These are phyloP conservation scores for Cryptococcus maquisensis DNA, from an alignment of 1,284 basidiomycete genomes.

Conservation along the genomic window DNA sequence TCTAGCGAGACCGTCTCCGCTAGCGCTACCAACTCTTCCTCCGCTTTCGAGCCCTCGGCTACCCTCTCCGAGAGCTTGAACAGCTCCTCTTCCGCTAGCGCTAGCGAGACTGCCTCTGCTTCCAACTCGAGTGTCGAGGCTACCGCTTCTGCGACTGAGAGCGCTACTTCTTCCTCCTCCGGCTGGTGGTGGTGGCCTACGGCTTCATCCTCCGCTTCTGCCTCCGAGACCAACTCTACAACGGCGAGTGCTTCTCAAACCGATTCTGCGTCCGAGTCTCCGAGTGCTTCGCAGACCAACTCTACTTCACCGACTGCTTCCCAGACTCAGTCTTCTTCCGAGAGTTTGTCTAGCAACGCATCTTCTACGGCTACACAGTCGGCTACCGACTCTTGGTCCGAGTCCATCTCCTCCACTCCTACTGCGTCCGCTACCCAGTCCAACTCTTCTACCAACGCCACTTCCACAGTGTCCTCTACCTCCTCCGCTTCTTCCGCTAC, in stretches of 20 bases:
- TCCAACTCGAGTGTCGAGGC: slow-evolving; percentile 16
- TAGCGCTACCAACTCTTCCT: slow-evolving; percentile 25
- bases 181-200: slow-evolving; percentile 4
- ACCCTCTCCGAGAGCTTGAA: slow-evolving; percentile 2
- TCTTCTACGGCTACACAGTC: slow-evolving; percentile 5
- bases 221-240: background rate
- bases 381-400: slow-evolving; percentile 1
- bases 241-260: slow-evolving; percentile 3
- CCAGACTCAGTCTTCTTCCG: slow-evolving; percentile 4
- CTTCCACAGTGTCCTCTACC: slow-evolving; percentile 12
- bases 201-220: slow-evolving; percentile 3
- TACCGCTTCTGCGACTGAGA: slow-evolving; percentile 4
- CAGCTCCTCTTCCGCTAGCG: slow-evolving; percentile 1
- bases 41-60: slow-evolving; percentile 2
- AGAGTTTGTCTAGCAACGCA: background rate
- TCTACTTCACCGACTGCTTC: background rate
- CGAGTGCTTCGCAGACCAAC: slow-evolving; percentile 1
- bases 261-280: slow-evolving; percentile 2
- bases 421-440: slow-evolving; percentile 4
- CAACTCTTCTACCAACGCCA: slow-evolving; percentile 8
- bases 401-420: slow-evolving; percentile 7
- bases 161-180: background rate
- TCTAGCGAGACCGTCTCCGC: slow-evolving; percentile 9
- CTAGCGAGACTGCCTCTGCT: slow-evolving; percentile 33
- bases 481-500: slow-evolving; percentile 11